phyloP scores from a whole-genome alignment of 2,329 filamentous ascomycete genomes.

The Fusarium nodosum region DNA sequence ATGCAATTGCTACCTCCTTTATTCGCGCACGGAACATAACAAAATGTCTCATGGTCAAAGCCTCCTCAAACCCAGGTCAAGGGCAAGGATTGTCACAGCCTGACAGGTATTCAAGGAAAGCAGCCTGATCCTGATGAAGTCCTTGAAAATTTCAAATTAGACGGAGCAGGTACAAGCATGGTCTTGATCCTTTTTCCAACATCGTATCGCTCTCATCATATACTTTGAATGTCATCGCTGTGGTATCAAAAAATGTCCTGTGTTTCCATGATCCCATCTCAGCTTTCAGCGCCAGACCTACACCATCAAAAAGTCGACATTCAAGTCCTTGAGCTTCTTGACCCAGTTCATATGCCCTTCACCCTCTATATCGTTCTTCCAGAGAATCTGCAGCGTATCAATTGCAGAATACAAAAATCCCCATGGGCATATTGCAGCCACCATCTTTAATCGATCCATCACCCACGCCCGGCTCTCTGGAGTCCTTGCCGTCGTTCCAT shows the following conservation, averaged over 20 bases:
- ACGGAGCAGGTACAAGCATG: background rate
- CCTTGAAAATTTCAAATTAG: background rate
- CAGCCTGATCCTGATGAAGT: background rate
- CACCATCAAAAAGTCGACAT: constrained; percentile 55
- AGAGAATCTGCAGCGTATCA: constrained; percentile 60
- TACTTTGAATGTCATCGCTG: constrained; percentile 10
- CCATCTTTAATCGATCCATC: constrained; percentile 58
- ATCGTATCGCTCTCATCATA: constrained; percentile 17
- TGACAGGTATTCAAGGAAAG: constrained; percentile 6
- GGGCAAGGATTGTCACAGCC: constrained; percentile 14
- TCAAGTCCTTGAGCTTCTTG: constrained; percentile 57
- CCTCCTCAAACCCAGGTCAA: constrained; percentile 16
- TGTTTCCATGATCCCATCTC: constrained; percentile 40
- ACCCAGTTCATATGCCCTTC: constrained; percentile 56
- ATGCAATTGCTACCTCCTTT: constrained; percentile 1
- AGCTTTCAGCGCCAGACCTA: constrained; percentile 24
- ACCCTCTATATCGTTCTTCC: constrained; percentile 54
- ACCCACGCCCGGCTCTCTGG: constrained; percentile 61
- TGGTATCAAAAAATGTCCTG: constrained; percentile 41
- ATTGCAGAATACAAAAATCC: constrained; percentile 63
- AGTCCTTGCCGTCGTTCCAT: constrained; percentile 64
- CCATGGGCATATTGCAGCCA: constrained; percentile 60
- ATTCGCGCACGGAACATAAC: background rate
- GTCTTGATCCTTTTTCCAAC: background rate
- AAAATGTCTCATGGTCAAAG: constrained; percentile 37